Conservation (phyloP, 2,329 filamentous ascomycete genomes). For the Penicillium sp. region DNA sequence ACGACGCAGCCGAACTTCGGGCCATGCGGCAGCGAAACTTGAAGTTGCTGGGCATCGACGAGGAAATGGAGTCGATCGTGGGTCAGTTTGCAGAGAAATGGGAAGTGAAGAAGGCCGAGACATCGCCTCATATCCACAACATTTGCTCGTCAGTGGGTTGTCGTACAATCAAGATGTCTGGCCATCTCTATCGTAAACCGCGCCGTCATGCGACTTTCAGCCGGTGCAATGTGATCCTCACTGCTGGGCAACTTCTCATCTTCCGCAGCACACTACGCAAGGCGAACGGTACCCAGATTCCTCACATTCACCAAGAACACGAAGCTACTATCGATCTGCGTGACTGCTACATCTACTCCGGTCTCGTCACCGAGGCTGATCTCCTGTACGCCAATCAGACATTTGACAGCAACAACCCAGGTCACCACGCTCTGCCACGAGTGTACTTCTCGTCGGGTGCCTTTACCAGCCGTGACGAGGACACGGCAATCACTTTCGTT, state of each 20-base stretch:
- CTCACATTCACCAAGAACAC: constrained; percentile 59
- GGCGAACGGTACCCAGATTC: constrained; percentile 51
- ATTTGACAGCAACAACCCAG: constrained; percentile 58
- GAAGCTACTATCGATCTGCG: constrained; percentile 55
- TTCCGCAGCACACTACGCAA: constrained; percentile 57
- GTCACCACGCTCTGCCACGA: constrained; percentile 54
- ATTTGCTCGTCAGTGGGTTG: constrained; percentile 61
- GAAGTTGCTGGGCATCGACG: constrained; percentile 57
- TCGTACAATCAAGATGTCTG: constrained; percentile 58
- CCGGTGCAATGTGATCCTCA: constrained; percentile 56
- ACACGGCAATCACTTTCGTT: constrained; percentile 63
- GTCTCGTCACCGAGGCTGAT: constrained; percentile 58
- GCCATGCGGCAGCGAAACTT: constrained; percentile 55
- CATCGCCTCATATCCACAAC: constrained; percentile 62
- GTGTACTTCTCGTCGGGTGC: constrained; percentile 55
- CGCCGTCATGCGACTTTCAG: constrained; percentile 58
- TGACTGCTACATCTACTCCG: constrained; percentile 63
- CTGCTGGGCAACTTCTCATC: constrained; percentile 56
- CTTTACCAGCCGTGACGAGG: constrained; percentile 59
- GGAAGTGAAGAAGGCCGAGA: constrained; percentile 60
- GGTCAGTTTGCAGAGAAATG: constrained; percentile 63
- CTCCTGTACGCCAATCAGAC: constrained; percentile 60
- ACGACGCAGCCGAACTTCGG: constrained; percentile 56
- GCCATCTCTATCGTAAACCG: constrained; percentile 59
- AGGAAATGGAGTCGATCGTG: constrained; percentile 59